Conservation (phyloP, 495 filamentous ascomycete species). For the Chaetomium cochliodes region DNA sequence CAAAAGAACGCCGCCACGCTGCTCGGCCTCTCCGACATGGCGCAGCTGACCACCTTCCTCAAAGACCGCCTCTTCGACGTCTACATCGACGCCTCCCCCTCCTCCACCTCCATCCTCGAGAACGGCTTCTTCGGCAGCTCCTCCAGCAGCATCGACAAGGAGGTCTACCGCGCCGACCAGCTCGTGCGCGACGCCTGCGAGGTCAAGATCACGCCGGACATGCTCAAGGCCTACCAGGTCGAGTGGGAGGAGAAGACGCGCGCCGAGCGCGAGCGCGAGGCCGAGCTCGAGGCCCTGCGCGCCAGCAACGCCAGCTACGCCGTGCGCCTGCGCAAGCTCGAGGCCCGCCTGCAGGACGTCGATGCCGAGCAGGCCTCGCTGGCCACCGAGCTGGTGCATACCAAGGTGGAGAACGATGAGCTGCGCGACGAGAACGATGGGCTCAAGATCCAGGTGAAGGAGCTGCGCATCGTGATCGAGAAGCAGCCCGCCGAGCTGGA, state of each 20-base stretch:
- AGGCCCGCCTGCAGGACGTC: slow-evolving; percentile 83
- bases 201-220: slow-evolving; percentile 77
- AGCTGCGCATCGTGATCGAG: slow-evolving; percentile 80
- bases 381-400: slow-evolving; percentile 83
- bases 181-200: slow-evolving; percentile 91
- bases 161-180: slow-evolving; percentile 90
- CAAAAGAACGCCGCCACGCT: slow-evolving; percentile 79
- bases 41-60: slow-evolving; percentile 76
- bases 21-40: slow-evolving; percentile 89
- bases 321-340: slow-evolving; percentile 72
- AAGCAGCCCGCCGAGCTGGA: slow-evolving; percentile 89
- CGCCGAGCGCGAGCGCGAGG: slow-evolving; percentile 73
- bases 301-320: slow-evolving; percentile 62
- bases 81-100: slow-evolving; percentile 91
- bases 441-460: slow-evolving; percentile 74
- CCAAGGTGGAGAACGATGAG: slow-evolving; percentile 91
- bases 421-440: slow-evolving; percentile 85
- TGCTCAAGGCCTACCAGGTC: slow-evolving; percentile 71
- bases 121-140: slow-evolving; percentile 96
- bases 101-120: slow-evolving; percentile 82
- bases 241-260: slow-evolving; percentile 92
- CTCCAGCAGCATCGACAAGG: slow-evolving; percentile 79
- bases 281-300: slow-evolving; percentile 74
- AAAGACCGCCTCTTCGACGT: slow-evolving; percentile 94
- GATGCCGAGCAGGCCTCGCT: slow-evolving; percentile 92